These are phyloP conservation scores for Tremella mesenterica DNA, from an alignment of 768 basidiomycete species.

Conservation along the genomic window DNA sequence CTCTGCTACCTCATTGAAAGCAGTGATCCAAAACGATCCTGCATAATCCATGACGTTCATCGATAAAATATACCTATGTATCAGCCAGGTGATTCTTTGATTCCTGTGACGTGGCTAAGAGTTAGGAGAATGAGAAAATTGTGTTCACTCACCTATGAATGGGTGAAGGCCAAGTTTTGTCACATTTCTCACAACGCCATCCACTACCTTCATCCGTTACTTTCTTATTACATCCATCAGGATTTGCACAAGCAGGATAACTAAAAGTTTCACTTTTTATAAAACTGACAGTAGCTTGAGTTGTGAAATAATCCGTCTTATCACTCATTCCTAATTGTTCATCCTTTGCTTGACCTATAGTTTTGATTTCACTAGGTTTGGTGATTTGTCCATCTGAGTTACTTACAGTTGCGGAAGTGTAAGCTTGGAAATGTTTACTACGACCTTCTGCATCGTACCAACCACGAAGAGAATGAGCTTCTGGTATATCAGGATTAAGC, in stretches of 20 bases:
- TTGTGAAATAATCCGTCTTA: constrained; percentile 68
- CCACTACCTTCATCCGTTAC: constrained; percentile 57
- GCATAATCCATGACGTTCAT: constrained; percentile 85
- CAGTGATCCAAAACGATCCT: constrained; percentile 82
- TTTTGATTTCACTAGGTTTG: constrained; percentile 63
- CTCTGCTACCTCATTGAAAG: constrained; percentile 85
- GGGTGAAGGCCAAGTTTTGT: constrained; percentile 59
- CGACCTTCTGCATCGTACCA: constrained; percentile 78
- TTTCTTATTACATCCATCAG: constrained; percentile 77
- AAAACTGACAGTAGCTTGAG: constrained; percentile 75
- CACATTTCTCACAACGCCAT: constrained; percentile 93
- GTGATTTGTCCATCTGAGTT: constrained; percentile 33
- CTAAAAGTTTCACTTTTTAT: constrained; percentile 65
- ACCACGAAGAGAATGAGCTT: constrained; percentile 73
- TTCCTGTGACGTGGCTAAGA: no score
- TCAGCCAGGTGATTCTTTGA: no score
- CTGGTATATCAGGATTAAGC: constrained; percentile 85
- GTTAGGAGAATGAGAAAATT: not conserved
- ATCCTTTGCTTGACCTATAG: constrained; percentile 68
- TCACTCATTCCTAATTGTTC: constrained; percentile 66
- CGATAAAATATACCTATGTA: constrained; percentile 56
- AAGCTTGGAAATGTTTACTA: constrained; percentile 60
- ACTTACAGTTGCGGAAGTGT: constrained; percentile 49
- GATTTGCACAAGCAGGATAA: constrained; percentile 78
- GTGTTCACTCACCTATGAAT: constrained; percentile 61